Conservation (phyloP, 331 rosid genomes). For the Rhamnella rubrinervis region DNA sequence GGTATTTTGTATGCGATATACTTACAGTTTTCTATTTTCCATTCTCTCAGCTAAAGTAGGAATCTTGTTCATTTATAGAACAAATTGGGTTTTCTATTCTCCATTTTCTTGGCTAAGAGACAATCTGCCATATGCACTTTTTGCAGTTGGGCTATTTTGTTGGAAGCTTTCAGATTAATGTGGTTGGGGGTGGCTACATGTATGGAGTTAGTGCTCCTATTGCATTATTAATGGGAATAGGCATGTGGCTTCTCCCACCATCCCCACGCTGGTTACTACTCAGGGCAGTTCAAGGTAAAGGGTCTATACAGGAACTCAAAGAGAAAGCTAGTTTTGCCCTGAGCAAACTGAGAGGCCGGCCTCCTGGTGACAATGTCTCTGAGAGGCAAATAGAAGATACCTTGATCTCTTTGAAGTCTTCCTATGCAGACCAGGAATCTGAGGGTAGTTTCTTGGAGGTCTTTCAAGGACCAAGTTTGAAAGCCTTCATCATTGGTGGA, state of each 20-base stretch:
- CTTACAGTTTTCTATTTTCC: constrained; percentile 2
- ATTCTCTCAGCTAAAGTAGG: constrained; percentile 37
- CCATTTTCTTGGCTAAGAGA: constrained; percentile 23
- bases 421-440: constrained; percentile 71
- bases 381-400: constrained; percentile 83
- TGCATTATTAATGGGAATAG: constrained; percentile 85
- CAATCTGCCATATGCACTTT: constrained; percentile 21
- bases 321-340: constrained; percentile 66
- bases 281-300: constrained; percentile 88
- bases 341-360: constrained; percentile 78
- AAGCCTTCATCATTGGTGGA: constrained; percentile 82
- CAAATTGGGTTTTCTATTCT: not conserved
- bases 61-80: constrained; percentile 60
- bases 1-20: constrained; percentile 43
- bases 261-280: constrained; percentile 99
- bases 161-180: constrained; percentile 79
- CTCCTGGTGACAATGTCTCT: constrained; percentile 70
- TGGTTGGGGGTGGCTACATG: constrained; percentile 90
- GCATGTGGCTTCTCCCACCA: constrained; percentile 73
- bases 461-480: constrained; percentile 89
- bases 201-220: constrained; percentile 79
- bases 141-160: constrained; percentile 85
- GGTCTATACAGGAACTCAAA: constrained; percentile 63
- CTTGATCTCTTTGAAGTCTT: constrained; percentile 58
- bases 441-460: constrained; percentile 87